Evolutionary conservation across 148 eudicot species (phyloP), one percentile per base, ranked within the genome.

Genomic region (Rhododendron ovatum): DNA sequence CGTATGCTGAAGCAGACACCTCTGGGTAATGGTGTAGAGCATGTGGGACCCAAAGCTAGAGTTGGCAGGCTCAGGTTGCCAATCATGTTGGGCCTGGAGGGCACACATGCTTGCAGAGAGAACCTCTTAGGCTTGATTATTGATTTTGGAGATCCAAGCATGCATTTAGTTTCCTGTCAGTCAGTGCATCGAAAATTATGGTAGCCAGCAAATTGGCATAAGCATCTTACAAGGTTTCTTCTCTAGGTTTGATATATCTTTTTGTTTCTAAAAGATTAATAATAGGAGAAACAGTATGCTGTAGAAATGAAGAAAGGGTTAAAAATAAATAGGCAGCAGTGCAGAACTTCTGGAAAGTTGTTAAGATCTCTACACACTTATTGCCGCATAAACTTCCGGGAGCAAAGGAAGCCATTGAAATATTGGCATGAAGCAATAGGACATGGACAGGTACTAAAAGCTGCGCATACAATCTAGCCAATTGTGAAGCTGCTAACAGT

Each of bases 81-180:
- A 84, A 61, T 24, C 55, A 61, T 83, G 50, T 80, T 80, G 82
- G 89, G 87, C 86, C 85, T 84, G 77, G 87, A 84, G 61, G 77
- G 91, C 83, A 61, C 82, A 87, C 30, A 87, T 85, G 91, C 90
- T 86, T 82, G 86, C 79, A 86, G 75, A 45, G 87, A 61, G 86
- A 59, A 71, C 82, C 85, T 82, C 88, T 85, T 87, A 85, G 41
- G 84, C 87, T 83, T 86, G 83, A 85, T 91, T 86, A 86, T 87
- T 83, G 81, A 85, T 87, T 88, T 90, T 80, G 89, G 88, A 86
- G 91, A 91, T 85, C 94, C 93, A 89, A 93, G 89, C 74, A 89
- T 71, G 90, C 94, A 94, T 88, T 89, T 91, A 84, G 82, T 86
- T 57, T 82, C 94, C 97, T 94, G 93, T 80, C 86, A 90, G 88